Evolutionary conservation across 2,329 filamentous ascomycete species (phyloP), one percentile per base, ranked within the genome.

Genomic region (Fusarium buxicola): DNA sequence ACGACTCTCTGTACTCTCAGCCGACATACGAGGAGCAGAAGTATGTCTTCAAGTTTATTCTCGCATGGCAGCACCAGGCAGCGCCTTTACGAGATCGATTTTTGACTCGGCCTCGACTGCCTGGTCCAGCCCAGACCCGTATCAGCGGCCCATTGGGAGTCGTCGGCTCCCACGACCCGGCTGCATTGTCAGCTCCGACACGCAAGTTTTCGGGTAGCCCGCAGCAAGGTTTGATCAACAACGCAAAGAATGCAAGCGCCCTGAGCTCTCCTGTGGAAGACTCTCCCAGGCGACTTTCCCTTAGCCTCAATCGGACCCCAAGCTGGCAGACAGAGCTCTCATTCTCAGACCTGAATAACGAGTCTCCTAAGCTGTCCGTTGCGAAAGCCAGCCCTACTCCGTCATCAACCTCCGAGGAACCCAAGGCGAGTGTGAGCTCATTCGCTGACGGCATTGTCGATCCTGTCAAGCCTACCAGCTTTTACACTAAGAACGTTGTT

Each of bases 11-110:
- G n/a, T 81, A 81, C 12, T 86, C 84, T 8, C 80, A 83, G 2
- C 85, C 85, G 1, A 77, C 83, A 7, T 84, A 77, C 56, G 82
- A 86, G 65, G 77, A 84, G 72, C 77, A 83, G 72, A 80, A 82
- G 63, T 92, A 86, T 69, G 82, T 86, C 58, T 94, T 94, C 80
- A 91, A 89, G 60, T 94, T 94, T 70, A 86, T 89, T 9, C 82
- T 93, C 3, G 88, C 90, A 58, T 89, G 86, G 82, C 82, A 87
- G 35, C 77, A 82, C 44, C 84, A 84, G 21, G 75, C 81, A 16
- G 81, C 84, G 61, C 81, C 84, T 48, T 78, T 80, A 1, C 84
- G 84, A 4, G 85, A 89, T 35, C 85, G 87, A 4, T 82, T 89
- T n/a, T 79, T 94, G 16, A 82, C 82, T 18, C 84, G 87, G 6